These are phyloP conservation scores for Cornus kousa DNA, from an alignment of 148 eudicot genomes.

Conservation along the genomic window DNA sequence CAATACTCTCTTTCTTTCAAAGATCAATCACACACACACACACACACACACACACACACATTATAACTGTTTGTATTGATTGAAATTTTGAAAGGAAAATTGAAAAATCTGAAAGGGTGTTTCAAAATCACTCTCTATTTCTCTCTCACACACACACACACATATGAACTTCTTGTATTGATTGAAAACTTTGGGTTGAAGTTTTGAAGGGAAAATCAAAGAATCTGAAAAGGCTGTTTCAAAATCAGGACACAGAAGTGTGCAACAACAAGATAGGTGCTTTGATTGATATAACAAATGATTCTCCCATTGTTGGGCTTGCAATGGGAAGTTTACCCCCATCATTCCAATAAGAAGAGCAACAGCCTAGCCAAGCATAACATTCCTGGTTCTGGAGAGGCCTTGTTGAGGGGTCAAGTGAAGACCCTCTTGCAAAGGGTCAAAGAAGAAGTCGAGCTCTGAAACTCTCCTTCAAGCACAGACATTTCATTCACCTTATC, in stretches of 20 bases:
- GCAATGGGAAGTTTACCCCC: slow-evolving; percentile 70
- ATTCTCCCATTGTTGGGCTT: slow-evolving; percentile 86
- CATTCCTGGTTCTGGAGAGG: slow-evolving; percentile 93
- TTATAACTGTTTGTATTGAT: background rate
- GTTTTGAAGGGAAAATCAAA: slow-evolving; percentile 31
- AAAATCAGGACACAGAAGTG: slow-evolving; percentile 32
- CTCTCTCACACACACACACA: no score
- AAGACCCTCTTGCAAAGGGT: slow-evolving; percentile 79
- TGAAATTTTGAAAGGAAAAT: slow-evolving; percentile 35
- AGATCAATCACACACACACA: no score
- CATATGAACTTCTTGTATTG: no score
- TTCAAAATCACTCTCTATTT: no score
- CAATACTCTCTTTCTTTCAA: background rate
- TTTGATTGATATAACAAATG: slow-evolving; percentile 78
- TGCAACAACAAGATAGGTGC: slow-evolving; percentile 41
- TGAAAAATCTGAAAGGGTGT: no score
- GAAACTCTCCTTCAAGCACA: slow-evolving; percentile 34
- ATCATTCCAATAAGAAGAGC: slow-evolving; percentile 49
- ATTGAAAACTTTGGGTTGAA: background rate
- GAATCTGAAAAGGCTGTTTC: background rate
- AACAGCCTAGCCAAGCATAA: slow-evolving; percentile 19
- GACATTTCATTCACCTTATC: slow-evolving; percentile 30
- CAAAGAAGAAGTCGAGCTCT: slow-evolving; percentile 72
- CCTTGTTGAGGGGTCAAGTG: slow-evolving; percentile 75
- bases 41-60: no score